Base-by-base conservation (phyloP, 2,329 filamentous ascomycete genomes). In the Akanthomyces uredinophilus region DNA sequence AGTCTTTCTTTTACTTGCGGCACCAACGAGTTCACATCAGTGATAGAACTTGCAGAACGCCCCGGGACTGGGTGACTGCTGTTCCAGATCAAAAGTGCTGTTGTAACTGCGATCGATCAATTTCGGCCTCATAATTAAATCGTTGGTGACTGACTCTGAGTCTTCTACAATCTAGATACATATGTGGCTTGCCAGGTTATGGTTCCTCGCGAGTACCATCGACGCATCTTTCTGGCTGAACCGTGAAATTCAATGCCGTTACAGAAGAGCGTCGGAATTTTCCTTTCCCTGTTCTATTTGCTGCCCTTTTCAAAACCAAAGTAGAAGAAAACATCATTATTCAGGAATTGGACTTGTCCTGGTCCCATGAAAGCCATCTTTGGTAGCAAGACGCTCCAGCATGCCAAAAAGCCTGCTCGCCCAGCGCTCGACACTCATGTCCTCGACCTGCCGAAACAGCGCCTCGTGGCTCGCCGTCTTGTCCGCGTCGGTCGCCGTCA, bases 401-500 rank as follows among this genome's bases (percentile, higher is more conserved):
- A 39, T 32, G 1, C 44, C 46, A 35, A 62, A 51, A 16, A 62
- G 37, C 39, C 51, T 62, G 11, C 37, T 27, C 3, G 60, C 53
- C 60, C 60, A 57, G 32, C 52, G 43, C 22, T 62, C 60, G 1
- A 62, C 60, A 5, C 46, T n/a, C 60, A 62, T 35, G 7, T 56
- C 60, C 39, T 56, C 53, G 18, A 62, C 60, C 46, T 62, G 52
- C 27, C 29, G 0, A 10, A 32, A 18, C n/a, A 62, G 35, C 44
- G 53, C 60, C 18, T 18, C 60, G 11, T 96, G 91, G 77, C 91
- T 89, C 22, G 81, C 77, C 68, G 81, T 76, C 65, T 89, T 89
- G 68, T 87, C 81, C 16, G 86, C 82, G 1, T 81, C 74, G 0
- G 85, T 78, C 89, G 96, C 93, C 32, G 84, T 88, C 63, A 98